phyloP scores from a whole-genome alignment of 2,329 filamentous ascomycete species.

The Cytospora leucostoma region DNA sequence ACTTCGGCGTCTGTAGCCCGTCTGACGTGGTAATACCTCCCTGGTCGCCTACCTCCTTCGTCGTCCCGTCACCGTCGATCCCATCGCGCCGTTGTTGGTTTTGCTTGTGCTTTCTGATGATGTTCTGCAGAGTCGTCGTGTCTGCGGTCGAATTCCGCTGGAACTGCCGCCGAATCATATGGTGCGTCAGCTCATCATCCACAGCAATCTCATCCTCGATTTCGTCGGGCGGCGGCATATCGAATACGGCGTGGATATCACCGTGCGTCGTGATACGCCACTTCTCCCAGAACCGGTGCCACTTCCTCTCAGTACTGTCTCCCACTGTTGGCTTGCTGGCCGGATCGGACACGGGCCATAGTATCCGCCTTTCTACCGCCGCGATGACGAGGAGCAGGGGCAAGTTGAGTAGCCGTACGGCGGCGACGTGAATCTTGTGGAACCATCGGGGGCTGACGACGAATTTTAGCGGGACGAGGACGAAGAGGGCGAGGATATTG shows the following conservation, averaged over 20 bases:
- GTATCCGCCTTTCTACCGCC: conserved; percentile 66
- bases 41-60: conserved; percentile 18
- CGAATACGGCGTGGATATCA: conserved; percentile 72
- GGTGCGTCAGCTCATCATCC: conserved; percentile 60
- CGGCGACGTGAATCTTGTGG: conserved; percentile 83
- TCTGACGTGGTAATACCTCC: conserved; percentile 6
- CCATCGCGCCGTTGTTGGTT: conserved; percentile 16
- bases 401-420: conserved; percentile 72
- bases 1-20: conserved; percentile 30
- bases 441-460: conserved; percentile 82
- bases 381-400: conserved; percentile 73
- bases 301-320: conserved; percentile 28
- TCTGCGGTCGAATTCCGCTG: conserved; percentile 47
- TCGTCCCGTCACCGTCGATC: conserved; percentile 5
- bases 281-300: conserved; percentile 64
- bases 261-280: conserved; percentile 70
- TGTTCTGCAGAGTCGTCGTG: conserved; percentile 22
- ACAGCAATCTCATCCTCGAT: conserved; percentile 59
- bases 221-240: conserved; percentile 66
- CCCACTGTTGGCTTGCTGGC: background rate
- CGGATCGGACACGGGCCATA: conserved; percentile 54
- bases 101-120: conserved; percentile 25
- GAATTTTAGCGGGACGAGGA: conserved; percentile 77
- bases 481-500: conserved; percentile 74
- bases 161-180: conserved; percentile 60